Conservation (phyloP, 108 stramenopile species). For the Stephanodiscus triporus region DNA sequence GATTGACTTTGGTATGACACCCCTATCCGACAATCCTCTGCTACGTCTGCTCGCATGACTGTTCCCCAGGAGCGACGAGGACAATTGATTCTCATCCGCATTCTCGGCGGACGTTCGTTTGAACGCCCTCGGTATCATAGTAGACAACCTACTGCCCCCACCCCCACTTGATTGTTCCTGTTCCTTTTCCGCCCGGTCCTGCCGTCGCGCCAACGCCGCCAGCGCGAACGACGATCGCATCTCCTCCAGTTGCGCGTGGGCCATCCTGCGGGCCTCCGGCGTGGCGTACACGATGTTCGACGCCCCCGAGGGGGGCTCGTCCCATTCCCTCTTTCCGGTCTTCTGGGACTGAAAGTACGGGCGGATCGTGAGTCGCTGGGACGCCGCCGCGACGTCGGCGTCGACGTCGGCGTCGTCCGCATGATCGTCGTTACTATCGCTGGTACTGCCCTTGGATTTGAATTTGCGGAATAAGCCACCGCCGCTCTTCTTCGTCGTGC, state of each 20-base stretch:
- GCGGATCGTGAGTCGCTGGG: slow-evolving; percentile 61
- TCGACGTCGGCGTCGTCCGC: slow-evolving; percentile 1
- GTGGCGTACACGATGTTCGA: slow-evolving; percentile 64
- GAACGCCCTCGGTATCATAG: neutral
- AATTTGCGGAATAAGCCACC: slow-evolving; percentile 38
- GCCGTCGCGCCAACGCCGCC: slow-evolving; percentile 22
- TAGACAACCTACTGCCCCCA: neutral
- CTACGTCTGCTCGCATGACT: slow-evolving; percentile 1
- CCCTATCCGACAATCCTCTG: neutral
- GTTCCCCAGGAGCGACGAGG: neutral
- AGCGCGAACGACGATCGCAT: slow-evolving; percentile 49
- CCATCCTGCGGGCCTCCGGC: slow-evolving; percentile 64
- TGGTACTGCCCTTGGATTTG: slow-evolving; percentile 24
- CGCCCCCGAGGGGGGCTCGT: slow-evolving; percentile 83
- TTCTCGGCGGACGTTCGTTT: neutral
- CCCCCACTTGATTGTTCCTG: slow-evolving; percentile 1
- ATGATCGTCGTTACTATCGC: neutral
- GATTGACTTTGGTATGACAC: slow-evolving; percentile 31
- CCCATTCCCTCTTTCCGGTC: slow-evolving; percentile 75
- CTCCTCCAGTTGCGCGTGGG: slow-evolving; percentile 64
- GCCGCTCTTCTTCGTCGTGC: slow-evolving; percentile 5
- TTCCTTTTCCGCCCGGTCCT: slow-evolving; percentile 25
- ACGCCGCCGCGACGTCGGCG: slow-evolving; percentile 31
- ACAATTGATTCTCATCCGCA: neutral
- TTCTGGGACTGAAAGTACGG: slow-evolving; percentile 71